Conservation (phyloP, 495 filamentous ascomycete species). For the Cercophora samala region DNA sequence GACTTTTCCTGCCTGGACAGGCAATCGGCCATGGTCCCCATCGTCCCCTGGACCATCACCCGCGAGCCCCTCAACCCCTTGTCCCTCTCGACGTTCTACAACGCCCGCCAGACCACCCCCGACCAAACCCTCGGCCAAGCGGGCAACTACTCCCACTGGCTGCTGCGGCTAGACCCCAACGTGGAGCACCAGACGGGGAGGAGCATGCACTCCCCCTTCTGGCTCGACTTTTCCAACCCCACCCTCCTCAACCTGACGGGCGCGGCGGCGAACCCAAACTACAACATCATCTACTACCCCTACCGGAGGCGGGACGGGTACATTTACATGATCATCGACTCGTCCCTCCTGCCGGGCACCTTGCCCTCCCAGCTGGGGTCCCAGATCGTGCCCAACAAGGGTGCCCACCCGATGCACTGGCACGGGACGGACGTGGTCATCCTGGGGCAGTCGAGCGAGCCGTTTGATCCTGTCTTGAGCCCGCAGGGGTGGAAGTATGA, state of each 20-base stretch:
- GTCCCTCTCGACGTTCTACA: conserved; percentile 13
- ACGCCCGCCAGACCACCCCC: conserved; percentile 14
- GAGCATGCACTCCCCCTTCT: conserved; percentile 12
- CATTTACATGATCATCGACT: conserved; percentile 23
- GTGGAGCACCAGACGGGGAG: not conserved
- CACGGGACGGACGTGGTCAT: conserved; percentile 60
- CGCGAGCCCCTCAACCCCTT: conserved; percentile 17
- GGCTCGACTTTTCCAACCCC: conserved; percentile 14
- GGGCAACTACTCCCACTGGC: conserved; percentile 25
- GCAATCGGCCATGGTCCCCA: conserved; percentile 16
- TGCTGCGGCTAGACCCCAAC: conserved; percentile 32
- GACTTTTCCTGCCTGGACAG: not conserved
- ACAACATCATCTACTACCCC: conserved; percentile 12
- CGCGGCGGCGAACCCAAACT: not conserved
- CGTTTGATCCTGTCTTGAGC: conserved; percentile 29
- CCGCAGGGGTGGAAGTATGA: conserved; percentile 34
- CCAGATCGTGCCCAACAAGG: conserved; percentile 30
- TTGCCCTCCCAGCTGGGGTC: not conserved
- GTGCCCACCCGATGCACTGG: conserved; percentile 53
- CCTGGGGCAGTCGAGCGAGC: conserved; percentile 44
- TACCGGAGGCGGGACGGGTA: conserved; percentile 2
- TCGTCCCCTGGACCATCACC: conserved; percentile 22
- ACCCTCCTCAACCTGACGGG: conserved; percentile 14
- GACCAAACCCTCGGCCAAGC: conserved; percentile 20
- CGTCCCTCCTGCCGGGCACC: not conserved